These are phyloP conservation scores for Nemania sp. DNA, from an alignment of 2,329 filamentous ascomycete species.

Conservation along the genomic window DNA sequence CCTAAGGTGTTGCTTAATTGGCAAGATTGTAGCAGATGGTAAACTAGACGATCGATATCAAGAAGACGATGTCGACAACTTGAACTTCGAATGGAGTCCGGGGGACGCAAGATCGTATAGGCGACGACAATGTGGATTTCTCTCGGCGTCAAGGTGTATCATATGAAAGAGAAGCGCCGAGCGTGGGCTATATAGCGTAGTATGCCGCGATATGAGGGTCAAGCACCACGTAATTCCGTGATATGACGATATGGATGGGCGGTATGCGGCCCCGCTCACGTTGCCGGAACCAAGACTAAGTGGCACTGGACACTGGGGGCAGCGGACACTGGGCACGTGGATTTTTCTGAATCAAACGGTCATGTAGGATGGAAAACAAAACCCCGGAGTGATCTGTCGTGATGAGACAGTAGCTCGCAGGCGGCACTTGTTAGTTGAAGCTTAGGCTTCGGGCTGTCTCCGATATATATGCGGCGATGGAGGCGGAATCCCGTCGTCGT, in stretches of 20 bases:
- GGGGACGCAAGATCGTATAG: not conserved
- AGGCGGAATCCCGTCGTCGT: conserved; percentile 3
- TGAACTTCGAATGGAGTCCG: not conserved
- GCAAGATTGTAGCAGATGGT: not conserved
- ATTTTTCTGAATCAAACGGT: conserved; percentile 21
- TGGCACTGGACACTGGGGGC: too few species aligned
- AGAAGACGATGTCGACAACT: too few species aligned
- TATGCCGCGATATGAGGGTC: conserved; percentile 35
- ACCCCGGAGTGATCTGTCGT: conserved; percentile 3
- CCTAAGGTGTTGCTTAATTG: not conserved
- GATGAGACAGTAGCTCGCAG: not conserved
- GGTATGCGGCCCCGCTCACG: conserved; percentile 31
- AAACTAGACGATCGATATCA: not conserved
- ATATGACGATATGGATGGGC: conserved; percentile 37
- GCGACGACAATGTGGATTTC: not conserved
- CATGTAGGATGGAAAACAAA: conserved; percentile 13
- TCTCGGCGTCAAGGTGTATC: conserved; percentile 1
- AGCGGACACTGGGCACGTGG: conserved; percentile 17
- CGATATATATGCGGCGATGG: conserved; percentile 10
- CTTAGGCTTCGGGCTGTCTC: conserved; percentile 8
- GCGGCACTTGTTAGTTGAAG: conserved; percentile 18
- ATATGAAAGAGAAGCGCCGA: not conserved
- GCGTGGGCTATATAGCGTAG: conserved; percentile 10
- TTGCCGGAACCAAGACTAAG: conserved; percentile 15
- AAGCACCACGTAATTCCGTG: conserved; percentile 33